Conservation (phyloP, 2,329 filamentous ascomycete species). For the Cadophora malorum region DNA sequence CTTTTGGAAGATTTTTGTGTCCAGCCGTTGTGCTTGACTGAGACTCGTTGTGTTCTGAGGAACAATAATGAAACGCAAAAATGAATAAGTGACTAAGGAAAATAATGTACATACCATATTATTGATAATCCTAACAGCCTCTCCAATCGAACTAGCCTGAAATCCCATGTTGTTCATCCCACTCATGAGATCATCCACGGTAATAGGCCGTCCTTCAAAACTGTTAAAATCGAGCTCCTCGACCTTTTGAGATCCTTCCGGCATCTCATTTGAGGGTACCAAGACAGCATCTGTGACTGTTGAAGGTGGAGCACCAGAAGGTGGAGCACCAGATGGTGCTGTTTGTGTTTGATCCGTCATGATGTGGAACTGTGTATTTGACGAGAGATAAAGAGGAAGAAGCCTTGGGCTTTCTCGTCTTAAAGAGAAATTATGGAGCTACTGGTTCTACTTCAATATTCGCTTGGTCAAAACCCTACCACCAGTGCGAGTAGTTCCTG, state of each 20-base stretch:
- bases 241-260: constrained; percentile 79
- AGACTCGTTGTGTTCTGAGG: too few relatives aligned
- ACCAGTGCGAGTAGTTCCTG: too few relatives aligned
- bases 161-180: constrained; percentile 89
- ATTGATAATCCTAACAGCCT: constrained; percentile 91
- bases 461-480: too few relatives aligned
- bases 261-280: constrained; percentile 82
- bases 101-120: too few relatives aligned
- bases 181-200: constrained; percentile 81
- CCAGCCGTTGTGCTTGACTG: too few relatives aligned
- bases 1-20: too few relatives aligned
- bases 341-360: constrained; percentile 19
- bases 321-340: constrained; percentile 16
- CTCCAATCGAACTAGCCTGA: constrained; percentile 79
- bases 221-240: constrained; percentile 92
- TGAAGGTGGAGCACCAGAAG: constrained; percentile 56
- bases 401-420: not conserved
- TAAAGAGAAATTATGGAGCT: not conserved
- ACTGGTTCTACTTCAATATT: too few relatives aligned
- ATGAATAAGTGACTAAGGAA: too few relatives aligned
- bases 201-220: constrained; percentile 75
- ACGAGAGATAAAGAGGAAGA: not conserved
- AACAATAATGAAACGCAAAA: too few relatives aligned
- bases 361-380: not conserved
- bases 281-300: constrained; percentile 82